Conservation (phyloP, 495 filamentous ascomycete species). For the Aspergillus coremiiformis region DNA sequence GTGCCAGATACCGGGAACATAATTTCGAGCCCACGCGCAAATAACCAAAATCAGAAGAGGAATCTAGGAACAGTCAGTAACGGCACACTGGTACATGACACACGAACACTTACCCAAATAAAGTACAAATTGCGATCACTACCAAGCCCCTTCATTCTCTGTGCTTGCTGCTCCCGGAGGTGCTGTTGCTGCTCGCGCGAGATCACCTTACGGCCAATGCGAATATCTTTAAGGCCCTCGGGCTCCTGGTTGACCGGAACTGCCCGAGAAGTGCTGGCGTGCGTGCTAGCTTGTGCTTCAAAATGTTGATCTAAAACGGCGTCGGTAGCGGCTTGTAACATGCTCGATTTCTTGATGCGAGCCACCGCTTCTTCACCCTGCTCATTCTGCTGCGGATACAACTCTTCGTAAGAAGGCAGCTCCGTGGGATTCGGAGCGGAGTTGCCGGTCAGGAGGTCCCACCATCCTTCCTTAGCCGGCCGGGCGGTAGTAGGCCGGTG, state of each 20-base stretch:
- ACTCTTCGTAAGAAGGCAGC: constrained; percentile 75
- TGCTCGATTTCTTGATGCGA: constrained; percentile 55
- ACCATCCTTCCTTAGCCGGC: constrained; percentile 55
- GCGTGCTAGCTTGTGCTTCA: constrained; percentile 46
- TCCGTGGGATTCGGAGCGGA: constrained; percentile 36
- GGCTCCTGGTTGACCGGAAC: constrained; percentile 32
- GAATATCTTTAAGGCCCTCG: constrained; percentile 37
- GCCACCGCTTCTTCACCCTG: constrained; percentile 34
- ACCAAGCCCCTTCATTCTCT: constrained; percentile 64
- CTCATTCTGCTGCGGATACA: constrained; percentile 54
- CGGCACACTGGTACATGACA: constrained; percentile 9
- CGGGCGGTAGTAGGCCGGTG: constrained; percentile 41
- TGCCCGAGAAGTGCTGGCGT: constrained; percentile 43
- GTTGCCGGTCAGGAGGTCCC: constrained; percentile 54
- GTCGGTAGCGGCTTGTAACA: constrained; percentile 56
- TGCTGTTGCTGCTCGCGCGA: constrained; percentile 71
- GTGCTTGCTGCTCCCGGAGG: constrained; percentile 61
- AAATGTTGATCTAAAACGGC: constrained; percentile 61
- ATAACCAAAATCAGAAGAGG: constrained; percentile 54
- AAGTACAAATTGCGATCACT: constrained; percentile 77
- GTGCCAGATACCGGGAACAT: constrained; percentile 48
- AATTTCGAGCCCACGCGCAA: constrained; percentile 55
- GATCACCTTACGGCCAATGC: constrained; percentile 39
- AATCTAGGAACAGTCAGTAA: constrained; percentile 26
- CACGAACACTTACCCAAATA: constrained; percentile 61